phyloP scores from a whole-genome alignment of 306 rosid genomes.

The Pachyrhizus erosus region DNA sequence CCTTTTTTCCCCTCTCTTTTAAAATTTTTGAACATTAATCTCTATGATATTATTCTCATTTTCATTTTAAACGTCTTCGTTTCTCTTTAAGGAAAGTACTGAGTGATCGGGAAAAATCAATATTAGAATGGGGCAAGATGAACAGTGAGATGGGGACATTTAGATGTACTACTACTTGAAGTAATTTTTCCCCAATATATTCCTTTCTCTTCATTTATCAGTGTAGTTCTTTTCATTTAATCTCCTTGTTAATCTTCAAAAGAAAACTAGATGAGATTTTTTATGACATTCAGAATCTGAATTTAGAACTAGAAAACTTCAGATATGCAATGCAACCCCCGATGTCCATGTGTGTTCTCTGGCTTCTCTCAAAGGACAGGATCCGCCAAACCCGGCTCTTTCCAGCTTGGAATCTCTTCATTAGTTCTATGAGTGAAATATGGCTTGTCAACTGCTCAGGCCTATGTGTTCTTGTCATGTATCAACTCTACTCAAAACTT shows the following conservation, averaged over 20 bases:
- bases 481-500: constrained; percentile 24
- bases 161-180: constrained; percentile 64
- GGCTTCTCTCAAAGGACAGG: constrained; percentile 66
- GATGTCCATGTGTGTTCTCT: constrained; percentile 43
- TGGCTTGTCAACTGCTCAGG: constrained; percentile 53
- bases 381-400: constrained; percentile 85
- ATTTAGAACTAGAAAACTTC: constrained; percentile 48
- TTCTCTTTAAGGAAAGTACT: constrained; percentile 54
- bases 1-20: constrained; percentile 12
- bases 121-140: constrained; percentile 52
- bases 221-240: constrained; percentile 49
- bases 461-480: constrained; percentile 45
- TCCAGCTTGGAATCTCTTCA: constrained; percentile 67
- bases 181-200: constrained; percentile 45
- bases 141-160: constrained; percentile 59
- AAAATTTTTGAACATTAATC: constrained; percentile 48
- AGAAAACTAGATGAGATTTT: constrained; percentile 43
- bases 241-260: constrained; percentile 40
- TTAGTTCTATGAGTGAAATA: constrained; percentile 50
- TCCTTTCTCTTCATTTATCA: constrained; percentile 53
- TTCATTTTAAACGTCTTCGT: constrained; percentile 58
- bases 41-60: constrained; percentile 64
- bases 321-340: constrained; percentile 39
- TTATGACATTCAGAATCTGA: constrained; percentile 42
- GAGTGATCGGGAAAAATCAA: constrained; percentile 44